Percentiles rank a stretch among this genome's conserved stretches.
phyloP scores from a whole-genome alignment of 2,329 filamentous ascomycete genomes.

The Penicillium fuscoglaucum region DNA sequence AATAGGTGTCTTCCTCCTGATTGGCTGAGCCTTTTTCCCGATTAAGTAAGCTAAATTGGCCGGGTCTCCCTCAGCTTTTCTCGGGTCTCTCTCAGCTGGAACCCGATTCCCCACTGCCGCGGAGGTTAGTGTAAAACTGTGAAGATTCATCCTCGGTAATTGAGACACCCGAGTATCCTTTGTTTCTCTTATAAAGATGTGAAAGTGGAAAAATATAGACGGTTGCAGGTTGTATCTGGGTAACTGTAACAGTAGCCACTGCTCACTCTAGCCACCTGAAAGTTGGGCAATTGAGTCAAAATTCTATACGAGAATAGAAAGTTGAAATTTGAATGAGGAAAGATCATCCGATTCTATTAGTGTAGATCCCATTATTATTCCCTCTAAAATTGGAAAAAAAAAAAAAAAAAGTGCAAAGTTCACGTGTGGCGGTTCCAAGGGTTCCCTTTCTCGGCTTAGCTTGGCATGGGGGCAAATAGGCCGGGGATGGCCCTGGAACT shows the following conservation, averaged over 20 bases:
- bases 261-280: neutral
- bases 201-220: neutral
- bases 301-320: neutral
- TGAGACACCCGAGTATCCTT: neutral
- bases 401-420: neutral
- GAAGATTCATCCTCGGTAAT: slow-evolving; percentile 1
- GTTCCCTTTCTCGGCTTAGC: slow-evolving; percentile 11
- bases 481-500: neutral
- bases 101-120: neutral
- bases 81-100: too few species aligned
- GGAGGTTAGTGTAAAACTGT: neutral
- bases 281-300: neutral
- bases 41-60: too few species aligned
- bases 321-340: neutral
- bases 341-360: neutral
- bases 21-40: too few species aligned
- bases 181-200: too few species aligned
- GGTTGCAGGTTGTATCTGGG: too few species aligned
- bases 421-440: slow-evolving; percentile 10
- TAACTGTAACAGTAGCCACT: neutral
- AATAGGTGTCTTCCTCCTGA: too few species aligned
- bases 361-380: neutral
- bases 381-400: neutral
- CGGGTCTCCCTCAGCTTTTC: too few species aligned
- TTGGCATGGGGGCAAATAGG: slow-evolving; percentile 5